Base-by-base conservation (phyloP, 805 yeast species). In the Tetrapisispora phaffii region DNA sequence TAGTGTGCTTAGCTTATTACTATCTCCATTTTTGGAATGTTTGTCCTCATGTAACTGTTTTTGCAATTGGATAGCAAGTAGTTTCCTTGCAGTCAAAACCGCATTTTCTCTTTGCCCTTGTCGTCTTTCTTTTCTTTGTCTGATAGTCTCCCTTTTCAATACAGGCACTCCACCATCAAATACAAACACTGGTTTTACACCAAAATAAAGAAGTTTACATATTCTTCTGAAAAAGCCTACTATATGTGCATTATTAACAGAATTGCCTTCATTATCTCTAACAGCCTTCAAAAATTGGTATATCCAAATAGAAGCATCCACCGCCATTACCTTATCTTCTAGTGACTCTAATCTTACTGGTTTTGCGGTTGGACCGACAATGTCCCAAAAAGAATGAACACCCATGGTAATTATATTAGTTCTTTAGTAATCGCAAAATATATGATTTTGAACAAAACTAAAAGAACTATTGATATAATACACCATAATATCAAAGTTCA, bases 231-330 rank as follows among this genome's bases (percentile, higher is more conserved):
- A 90, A 57, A 93, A 93, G 8, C 99, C 99, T n/a, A 88, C 85
- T 17, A 93, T 77, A 61, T 93, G 98, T 0, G 96, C 82, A 49
- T 80, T 84, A 26, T 75, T 72, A 48, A 89, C 62, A 0, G 85
- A 76, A 47, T 82, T 77, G 7, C 97, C 98, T 26, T 83, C 82
- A 34, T 76, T 67, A 60, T 88, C 95, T 53, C 97, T 74, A 20
- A 93, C 94, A 1, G 97, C 97, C 61, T 90, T 93, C 51, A 93
- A 69, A 58, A 93, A 93, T 62, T 93, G 99, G 60, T 93, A 93
- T 44, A 93, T 84, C 99, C 99, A 93, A 51, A 93, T 93, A 2
- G 97, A 90, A 1, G 98, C 99, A 70, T 93, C 99, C 7, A 93
- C 90, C 0, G 98, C 98, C 55, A 93, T 69, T 44, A 75, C 71